These are phyloP conservation scores for Camellia japonica DNA, from an alignment of 148 eudicot species.

Conservation along the genomic window DNA sequence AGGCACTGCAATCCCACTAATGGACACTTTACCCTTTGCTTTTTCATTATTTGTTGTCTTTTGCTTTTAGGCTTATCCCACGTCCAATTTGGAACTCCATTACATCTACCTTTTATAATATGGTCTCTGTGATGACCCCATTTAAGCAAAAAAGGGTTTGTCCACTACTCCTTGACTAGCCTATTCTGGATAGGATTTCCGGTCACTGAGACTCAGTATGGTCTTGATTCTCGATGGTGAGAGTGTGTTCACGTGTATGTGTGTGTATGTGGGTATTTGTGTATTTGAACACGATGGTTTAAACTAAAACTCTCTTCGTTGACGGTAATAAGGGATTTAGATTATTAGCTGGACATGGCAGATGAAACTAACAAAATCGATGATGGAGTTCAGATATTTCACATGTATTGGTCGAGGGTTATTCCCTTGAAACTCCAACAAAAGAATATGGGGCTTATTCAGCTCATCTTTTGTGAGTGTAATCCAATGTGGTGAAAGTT, in stretches of 20 bases:
- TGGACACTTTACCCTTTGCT: background rate
- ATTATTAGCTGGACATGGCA: background rate
- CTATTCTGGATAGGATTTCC: no score
- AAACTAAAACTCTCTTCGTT: no score
- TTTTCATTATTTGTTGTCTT: background rate
- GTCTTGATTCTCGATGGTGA: background rate
- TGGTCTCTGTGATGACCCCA: background rate
- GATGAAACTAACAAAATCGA: background rate
- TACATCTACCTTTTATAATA: background rate
- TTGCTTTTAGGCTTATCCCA: constrained; percentile 11
- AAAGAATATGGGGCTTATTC: background rate
- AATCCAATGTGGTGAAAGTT: background rate
- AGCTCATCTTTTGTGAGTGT: background rate
- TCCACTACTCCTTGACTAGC: background rate
- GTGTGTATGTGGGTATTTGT: no score
- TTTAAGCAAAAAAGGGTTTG: no score
- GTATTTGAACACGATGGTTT: no score
- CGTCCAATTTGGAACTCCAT: constrained; percentile 7
- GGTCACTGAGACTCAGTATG: background rate
- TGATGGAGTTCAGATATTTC: background rate
- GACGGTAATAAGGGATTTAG: no score
- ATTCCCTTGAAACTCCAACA: background rate
- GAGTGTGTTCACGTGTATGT: no score
- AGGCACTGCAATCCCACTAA: constrained; percentile 10
- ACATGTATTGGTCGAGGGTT: background rate